Percentiles rank a stretch among this genome's conserved stretches.
Evolutionary conservation across 352 stramenopile genomes (phyloP).

Genomic region (Phytophthora macrochlamydospora): DNA sequence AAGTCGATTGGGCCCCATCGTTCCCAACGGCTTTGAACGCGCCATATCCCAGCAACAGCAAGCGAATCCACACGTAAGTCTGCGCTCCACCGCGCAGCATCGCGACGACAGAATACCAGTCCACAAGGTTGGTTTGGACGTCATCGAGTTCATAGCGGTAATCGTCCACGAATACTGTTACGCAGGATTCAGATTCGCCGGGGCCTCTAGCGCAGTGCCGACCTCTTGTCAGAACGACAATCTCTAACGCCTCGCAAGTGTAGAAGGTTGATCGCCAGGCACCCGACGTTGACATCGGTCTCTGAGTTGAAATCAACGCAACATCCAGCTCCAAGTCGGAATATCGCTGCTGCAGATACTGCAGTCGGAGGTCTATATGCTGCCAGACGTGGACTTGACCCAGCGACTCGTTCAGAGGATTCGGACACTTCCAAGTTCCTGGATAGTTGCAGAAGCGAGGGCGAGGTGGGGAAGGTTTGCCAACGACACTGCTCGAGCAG

Average conservation of each 20-base stretch:
- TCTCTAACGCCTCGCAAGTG: constrained; percentile 29
- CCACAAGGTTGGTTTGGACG: constrained; percentile 37
- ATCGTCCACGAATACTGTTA: constrained; percentile 51
- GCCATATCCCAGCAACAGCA: constrained; percentile 36
- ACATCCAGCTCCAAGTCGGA: constrained; percentile 36
- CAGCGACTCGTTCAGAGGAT: constrained; percentile 20
- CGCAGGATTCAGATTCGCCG: constrained; percentile 3
- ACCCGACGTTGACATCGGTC: constrained; percentile 16
- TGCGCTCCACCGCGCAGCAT: constrained; percentile 39
- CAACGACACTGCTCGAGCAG: neutral
- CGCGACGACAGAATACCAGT: constrained; percentile 39
- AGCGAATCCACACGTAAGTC: constrained; percentile 53
- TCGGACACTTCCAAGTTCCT: constrained; percentile 32
- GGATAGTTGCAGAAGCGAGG: constrained; percentile 34
- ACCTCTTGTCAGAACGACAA: constrained; percentile 40
- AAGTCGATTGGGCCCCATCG: neutral
- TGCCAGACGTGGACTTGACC: constrained; percentile 29
- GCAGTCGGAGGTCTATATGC: constrained; percentile 35
- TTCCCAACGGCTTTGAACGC: constrained; percentile 19
- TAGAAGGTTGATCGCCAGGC: constrained; percentile 14
- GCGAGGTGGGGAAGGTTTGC: constrained; percentile 8
- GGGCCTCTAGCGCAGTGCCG: constrained; percentile 13
- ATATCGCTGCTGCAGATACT: constrained; percentile 24
- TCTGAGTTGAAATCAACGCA: constrained; percentile 28
- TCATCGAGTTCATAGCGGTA: constrained; percentile 57